These are phyloP conservation scores for Phaeophleospora eucalypticola DNA, from an alignment of 2,329 filamentous ascomycete genomes.

Conservation along the genomic window DNA sequence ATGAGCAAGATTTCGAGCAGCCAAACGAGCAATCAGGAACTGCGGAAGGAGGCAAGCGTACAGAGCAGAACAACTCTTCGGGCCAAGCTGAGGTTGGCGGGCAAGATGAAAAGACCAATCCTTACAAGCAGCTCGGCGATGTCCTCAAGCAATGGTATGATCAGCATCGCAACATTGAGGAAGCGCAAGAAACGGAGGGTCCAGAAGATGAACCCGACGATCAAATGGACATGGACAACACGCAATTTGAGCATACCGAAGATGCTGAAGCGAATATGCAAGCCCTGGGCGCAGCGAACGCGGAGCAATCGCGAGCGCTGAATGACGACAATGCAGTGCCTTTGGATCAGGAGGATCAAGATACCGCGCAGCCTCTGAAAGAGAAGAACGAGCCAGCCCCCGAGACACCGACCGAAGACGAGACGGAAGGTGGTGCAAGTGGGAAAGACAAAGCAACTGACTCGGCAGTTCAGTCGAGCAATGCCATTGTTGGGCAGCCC, in stretches of 20 bases:
- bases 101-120: slow-evolving; percentile 48
- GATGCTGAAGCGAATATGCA: slow-evolving; percentile 82
- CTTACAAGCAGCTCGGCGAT: slow-evolving; percentile 93
- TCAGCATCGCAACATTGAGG: slow-evolving; percentile 76
- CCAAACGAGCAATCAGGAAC: slow-evolving; percentile 21
- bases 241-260: slow-evolving; percentile 91
- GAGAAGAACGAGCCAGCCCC: slow-evolving; percentile 27
- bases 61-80: slow-evolving; percentile 13
- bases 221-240: slow-evolving; percentile 61
- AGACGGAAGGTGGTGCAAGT: slow-evolving; percentile 28
- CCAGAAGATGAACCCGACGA: slow-evolving; percentile 47
- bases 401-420: slow-evolving; percentile 36
- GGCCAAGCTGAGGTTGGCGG: slow-evolving; percentile 16
- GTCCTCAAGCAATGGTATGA: slow-evolving; percentile 89
- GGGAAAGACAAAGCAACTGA: slow-evolving; percentile 12
- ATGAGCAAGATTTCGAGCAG: slow-evolving; percentile 22
- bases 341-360: slow-evolving; percentile 46
- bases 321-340: slow-evolving; percentile 88
- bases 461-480: slow-evolving; percentile 21
- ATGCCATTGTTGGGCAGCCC: slow-evolving; percentile 44
- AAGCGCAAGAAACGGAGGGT: slow-evolving; percentile 46
- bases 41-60: slow-evolving; percentile 21
- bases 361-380: slow-evolving; percentile 29
- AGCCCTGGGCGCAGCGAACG: slow-evolving; percentile 80
- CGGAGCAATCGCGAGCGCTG: slow-evolving; percentile 80